Percentiles rank a stretch among this genome's conserved stretches.
phyloP scores from a whole-genome alignment of 768 basidiomycete species.

The Boletus coccyginus region DNA sequence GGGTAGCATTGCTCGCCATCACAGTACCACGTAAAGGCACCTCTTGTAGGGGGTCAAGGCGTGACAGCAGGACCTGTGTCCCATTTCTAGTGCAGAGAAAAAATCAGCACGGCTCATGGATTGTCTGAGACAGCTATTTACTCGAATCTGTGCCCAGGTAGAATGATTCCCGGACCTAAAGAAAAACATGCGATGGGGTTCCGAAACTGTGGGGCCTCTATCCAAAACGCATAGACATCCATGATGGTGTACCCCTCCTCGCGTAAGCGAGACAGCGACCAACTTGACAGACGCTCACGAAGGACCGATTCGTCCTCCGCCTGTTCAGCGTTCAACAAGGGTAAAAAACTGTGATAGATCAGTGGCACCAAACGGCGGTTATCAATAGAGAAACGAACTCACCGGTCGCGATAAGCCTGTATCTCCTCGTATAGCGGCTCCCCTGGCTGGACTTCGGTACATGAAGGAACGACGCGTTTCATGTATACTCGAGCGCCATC shows the following conservation, averaged over 20 bases:
- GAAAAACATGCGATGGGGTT: slow-evolving; percentile 65
- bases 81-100: slow-evolving; percentile 53
- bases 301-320: slow-evolving; percentile 58
- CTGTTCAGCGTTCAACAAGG: slow-evolving; percentile 56
- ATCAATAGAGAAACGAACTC: slow-evolving; percentile 9
- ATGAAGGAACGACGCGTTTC: slow-evolving; percentile 40
- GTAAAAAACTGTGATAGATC: slow-evolving; percentile 41
- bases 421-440: slow-evolving; percentile 50
- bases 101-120: neutral
- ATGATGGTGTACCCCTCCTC: slow-evolving; percentile 75
- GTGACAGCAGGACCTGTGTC: slow-evolving; percentile 63
- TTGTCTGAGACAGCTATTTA: slow-evolving; percentile 33
- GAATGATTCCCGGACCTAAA: slow-evolving; percentile 56
- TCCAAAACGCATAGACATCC: slow-evolving; percentile 65
- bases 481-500: slow-evolving; percentile 24
- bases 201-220: slow-evolving; percentile 59
- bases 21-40: slow-evolving; percentile 53
- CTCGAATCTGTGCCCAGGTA: slow-evolving; percentile 73
- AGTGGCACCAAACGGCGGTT: neutral
- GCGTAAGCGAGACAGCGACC: slow-evolving; percentile 58
- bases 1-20: slow-evolving; percentile 45
- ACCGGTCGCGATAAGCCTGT: slow-evolving; percentile 55
- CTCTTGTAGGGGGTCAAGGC: slow-evolving; percentile 59
- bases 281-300: slow-evolving; percentile 61
- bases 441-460: slow-evolving; percentile 30